Percentiles rank a stretch among this genome's conserved stretches.
These are phyloP conservation scores for Leucogyrophana mollusca DNA, from an alignment of 768 basidiomycete genomes.

Conservation along the genomic window DNA sequence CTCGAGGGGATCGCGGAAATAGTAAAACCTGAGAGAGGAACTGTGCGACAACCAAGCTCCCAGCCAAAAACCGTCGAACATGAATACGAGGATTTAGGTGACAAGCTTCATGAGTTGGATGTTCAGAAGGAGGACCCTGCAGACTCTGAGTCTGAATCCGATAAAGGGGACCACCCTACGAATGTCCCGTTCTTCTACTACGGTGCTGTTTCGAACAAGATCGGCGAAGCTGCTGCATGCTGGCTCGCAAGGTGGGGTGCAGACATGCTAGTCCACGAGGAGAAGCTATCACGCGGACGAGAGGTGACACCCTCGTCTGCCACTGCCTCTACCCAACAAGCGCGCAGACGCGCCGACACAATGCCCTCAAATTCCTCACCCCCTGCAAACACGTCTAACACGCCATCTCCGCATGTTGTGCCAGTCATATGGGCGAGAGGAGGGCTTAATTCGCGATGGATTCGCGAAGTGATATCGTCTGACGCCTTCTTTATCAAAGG, in stretches of 20 bases:
- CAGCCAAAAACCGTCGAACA: background rate
- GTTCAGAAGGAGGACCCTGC: conserved; percentile 37
- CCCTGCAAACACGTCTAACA: conserved; percentile 10
- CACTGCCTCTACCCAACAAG: conserved; percentile 10
- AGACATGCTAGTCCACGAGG: conserved; percentile 73
- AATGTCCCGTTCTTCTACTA: conserved; percentile 59
- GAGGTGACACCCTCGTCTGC: conserved; percentile 14
- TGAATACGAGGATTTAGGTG: conserved; percentile 20
- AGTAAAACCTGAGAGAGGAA: conserved; percentile 33
- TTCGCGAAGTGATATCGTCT: conserved; percentile 69
- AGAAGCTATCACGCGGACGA: conserved; percentile 25
- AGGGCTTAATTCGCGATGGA: conserved; percentile 73
- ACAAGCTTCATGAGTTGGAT: conserved; percentile 29
- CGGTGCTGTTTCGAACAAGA: conserved; percentile 87
- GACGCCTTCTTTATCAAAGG: conserved; percentile 78
- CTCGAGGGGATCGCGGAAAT: conserved; percentile 65
- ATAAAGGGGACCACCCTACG: conserved; percentile 13
- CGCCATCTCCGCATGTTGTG: conserved; percentile 16
- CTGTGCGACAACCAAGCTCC: conserved; percentile 7
- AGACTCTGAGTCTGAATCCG: conserved; percentile 30
- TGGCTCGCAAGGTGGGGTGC: conserved; percentile 87
- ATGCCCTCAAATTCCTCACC: conserved; percentile 20
- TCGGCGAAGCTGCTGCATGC: conserved; percentile 85
- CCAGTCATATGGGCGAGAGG: conserved; percentile 73
- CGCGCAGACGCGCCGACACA: conserved; percentile 30